These are phyloP conservation scores for Arthrobotrys musiformis DNA, from an alignment of 2,329 filamentous ascomycete genomes.

Conservation along the genomic window DNA sequence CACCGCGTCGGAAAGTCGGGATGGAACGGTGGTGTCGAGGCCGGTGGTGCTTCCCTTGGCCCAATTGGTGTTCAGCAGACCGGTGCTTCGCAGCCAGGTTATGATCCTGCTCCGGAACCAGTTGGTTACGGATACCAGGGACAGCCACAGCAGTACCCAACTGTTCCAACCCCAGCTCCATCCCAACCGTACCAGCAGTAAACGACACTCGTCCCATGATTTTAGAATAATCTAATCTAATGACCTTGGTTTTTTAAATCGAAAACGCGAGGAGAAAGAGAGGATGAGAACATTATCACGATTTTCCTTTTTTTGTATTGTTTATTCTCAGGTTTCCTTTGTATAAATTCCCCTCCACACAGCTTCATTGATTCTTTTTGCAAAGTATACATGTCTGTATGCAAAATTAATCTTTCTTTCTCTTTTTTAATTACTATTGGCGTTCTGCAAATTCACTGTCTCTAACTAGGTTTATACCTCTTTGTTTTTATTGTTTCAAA, in stretches of 20 bases:
- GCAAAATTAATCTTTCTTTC: constrained; percentile 13
- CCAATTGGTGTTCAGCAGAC: constrained; percentile 45
- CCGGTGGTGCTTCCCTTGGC: constrained; percentile 33
- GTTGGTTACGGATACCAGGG: constrained; percentile 28
- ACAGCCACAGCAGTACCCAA: constrained; percentile 45
- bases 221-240: not conserved
- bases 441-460: constrained; percentile 21
- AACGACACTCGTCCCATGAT: not conserved
- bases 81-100: constrained; percentile 31
- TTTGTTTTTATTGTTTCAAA: not conserved
- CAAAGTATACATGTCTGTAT: not conserved
- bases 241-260: not conserved
- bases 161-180: constrained; percentile 49
- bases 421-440: too few species aligned
- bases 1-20: constrained; percentile 33
- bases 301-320: constrained; percentile 5
- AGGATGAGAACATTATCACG: constrained; percentile 18
- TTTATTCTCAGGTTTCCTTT: constrained; percentile 19
- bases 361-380: not conserved
- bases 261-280: not conserved
- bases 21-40: constrained; percentile 37
- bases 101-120: constrained; percentile 20
- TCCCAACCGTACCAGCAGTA: constrained; percentile 43
- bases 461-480: not conserved
- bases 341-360: constrained; percentile 34